phyloP scores from a whole-genome alignment of 2,329 filamentous ascomycete species.

The Trichoderma pleuroti region DNA sequence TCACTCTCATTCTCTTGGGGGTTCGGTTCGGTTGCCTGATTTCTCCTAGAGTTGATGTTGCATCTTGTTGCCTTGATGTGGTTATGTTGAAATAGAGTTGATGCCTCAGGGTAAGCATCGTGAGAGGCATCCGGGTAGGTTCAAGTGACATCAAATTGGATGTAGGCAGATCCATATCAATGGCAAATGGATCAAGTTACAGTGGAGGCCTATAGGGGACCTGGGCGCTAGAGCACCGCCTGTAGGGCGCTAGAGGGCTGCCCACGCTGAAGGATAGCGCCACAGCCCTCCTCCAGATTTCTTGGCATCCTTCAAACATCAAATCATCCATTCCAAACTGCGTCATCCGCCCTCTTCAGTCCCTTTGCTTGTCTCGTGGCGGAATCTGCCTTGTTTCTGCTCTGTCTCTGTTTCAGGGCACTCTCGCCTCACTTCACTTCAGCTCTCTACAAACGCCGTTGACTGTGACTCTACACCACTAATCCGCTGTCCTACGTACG shows the following conservation, averaged over 20 bases:
- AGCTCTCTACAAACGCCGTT: neutral
- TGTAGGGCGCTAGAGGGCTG: neutral
- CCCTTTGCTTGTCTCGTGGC: neutral
- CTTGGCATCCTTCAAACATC: neutral
- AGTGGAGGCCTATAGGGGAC: neutral
- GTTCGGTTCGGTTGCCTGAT: neutral
- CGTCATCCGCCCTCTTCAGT: neutral
- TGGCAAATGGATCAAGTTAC: neutral
- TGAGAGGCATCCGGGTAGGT: neutral
- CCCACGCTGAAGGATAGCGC: neutral
- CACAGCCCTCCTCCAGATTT: neutral
- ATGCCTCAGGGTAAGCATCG: neutral
- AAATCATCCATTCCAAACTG: neutral
- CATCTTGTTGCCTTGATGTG: neutral
- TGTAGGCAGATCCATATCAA: neutral
- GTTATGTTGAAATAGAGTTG: neutral
- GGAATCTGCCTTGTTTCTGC: neutral
- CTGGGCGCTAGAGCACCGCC: neutral
- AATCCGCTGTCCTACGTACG: neutral
- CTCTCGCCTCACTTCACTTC: neutral
- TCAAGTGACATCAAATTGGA: too few species aligned
- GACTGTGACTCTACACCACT: neutral
- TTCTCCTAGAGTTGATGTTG: neutral
- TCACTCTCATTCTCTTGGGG: neutral
- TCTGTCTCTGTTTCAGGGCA: neutral